These are phyloP conservation scores for Rhizophlyctis rosea DNA, from an alignment of 192 early-diverging fungal genomes.

Conservation along the genomic window DNA sequence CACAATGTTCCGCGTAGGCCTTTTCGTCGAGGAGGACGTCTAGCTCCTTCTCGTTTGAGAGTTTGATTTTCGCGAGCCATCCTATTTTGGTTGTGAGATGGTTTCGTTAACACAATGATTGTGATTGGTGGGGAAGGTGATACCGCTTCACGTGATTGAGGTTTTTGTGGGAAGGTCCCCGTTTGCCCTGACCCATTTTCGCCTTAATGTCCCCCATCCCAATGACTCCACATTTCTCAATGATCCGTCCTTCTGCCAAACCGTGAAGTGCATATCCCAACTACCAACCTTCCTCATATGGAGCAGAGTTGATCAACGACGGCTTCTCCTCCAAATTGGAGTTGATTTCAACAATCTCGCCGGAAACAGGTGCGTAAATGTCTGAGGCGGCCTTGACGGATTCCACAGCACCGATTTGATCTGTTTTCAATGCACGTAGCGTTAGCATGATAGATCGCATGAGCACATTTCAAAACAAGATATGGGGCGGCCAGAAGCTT, in stretches of 20 bases:
- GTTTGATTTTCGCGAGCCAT: conserved; percentile 92
- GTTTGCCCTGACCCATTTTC: background rate
- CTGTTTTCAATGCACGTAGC: no score
- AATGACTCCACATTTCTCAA: background rate
- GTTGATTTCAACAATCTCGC: conserved; percentile 81
- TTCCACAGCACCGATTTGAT: conserved; percentile 79
- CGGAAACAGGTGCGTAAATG: conserved; percentile 82
- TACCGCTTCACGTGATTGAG: no score
- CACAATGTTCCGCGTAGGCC: conserved; percentile 53
- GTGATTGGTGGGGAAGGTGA: no score
- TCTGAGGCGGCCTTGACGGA: conserved; percentile 94
- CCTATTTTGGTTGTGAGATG: no score
- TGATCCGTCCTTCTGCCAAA: conserved; percentile 3
- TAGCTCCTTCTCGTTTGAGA: conserved; percentile 65
- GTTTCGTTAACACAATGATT: no score
- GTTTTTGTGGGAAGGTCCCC: background rate
- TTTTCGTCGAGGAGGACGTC: conserved; percentile 67
- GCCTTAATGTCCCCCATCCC: background rate
- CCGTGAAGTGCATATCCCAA: background rate
- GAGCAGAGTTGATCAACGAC: conserved; percentile 71
- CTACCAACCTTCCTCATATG: conserved; percentile 68
- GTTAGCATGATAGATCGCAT: no score
- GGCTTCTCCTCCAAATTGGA: conserved; percentile 59
- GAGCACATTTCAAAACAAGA: no score
- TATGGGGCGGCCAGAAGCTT: no score